Evolutionary conservation across 2,329 filamentous ascomycete genomes (phyloP), one percentile per base, ranked within the genome.

Genomic region (Meredithiella fracta): DNA sequence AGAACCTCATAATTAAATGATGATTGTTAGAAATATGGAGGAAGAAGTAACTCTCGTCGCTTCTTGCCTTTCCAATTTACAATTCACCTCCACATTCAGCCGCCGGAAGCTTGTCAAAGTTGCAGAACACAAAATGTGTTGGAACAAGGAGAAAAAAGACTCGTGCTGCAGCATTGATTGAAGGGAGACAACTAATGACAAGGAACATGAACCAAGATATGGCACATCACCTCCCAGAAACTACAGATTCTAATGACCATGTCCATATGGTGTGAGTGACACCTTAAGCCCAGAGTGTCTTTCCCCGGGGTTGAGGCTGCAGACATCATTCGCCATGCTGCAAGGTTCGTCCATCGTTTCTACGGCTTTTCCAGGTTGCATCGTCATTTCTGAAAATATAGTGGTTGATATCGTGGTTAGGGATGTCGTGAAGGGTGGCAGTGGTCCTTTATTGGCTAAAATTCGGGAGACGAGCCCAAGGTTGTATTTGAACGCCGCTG

Each of bases 101-200:
- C 29, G 5, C 5, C 29, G 29, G 29, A 11, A 34, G 38, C 44
- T 49, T 49, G 20, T 26, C 44, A 49, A 25, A 49, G 44, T 49
- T 49, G 44, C 44, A 23, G 44, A 44, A 25, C 20, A 49, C n/a
- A 9, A 14, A 47, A 49, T 22, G 51, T 40, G 17, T 22, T 38
- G 14, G 51, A 53, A 53, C 31, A 53, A 40, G 34, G 51, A 53
- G 31, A 42, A 40, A 42, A 53, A 23, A 29, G 37, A 40, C 51
- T 53, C 29, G 31, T 53, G 51, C 51, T 53, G 34, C 51, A 53
- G 23, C 51, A 53, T 53, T 53, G 51, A 53, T 53, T 53, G 34
- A 42, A 23, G 29, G 51, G 51, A 53, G 51, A 40, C 29, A 53
- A 53, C 51, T 22, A 51, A 31, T 9, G 47, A 31, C 25, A 51